Conservation (phyloP, 163 green algal genomes). For the Trebouxia gelatinosa region DNA sequence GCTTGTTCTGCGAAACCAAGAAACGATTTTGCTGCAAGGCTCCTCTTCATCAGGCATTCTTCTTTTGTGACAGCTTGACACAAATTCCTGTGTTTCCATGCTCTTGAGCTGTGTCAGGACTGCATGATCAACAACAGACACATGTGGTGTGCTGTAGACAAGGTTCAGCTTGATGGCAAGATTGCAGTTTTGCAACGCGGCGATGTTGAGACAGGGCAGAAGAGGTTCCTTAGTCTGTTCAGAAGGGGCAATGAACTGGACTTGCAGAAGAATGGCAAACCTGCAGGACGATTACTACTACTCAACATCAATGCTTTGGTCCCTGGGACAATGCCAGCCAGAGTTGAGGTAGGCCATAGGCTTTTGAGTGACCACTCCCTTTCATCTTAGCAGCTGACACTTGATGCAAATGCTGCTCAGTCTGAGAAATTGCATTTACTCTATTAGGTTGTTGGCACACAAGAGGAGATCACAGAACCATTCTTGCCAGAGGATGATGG, state of each 20-base stretch:
- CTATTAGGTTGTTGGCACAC: neutral
- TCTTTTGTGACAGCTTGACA: no score
- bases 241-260: constrained; percentile 15
- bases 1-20: constrained; percentile 15
- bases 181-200: constrained; percentile 2
- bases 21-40: constrained; percentile 23
- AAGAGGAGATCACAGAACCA: no score
- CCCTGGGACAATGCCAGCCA: constrained; percentile 4
- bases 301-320: constrained; percentile 9
- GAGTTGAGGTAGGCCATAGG: neutral
- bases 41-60: no score
- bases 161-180: constrained; percentile 10
- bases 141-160: constrained; percentile 12
- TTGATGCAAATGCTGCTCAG: constrained; percentile 1
- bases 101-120: no score
- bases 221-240: constrained; percentile 12
- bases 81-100: no score
- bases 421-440: neutral
- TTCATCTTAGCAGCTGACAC: constrained; percentile 13
- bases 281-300: constrained; percentile 1
- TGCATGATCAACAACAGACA: no score
- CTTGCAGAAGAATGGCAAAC: constrained; percentile 13
- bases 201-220: constrained; percentile 4
- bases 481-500: constrained; percentile 15
- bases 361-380: neutral